Percentiles rank a stretch among this genome's conserved stretches.
These are phyloP conservation scores for Tremella mesenterica DNA, from an alignment of 768 basidiomycete genomes.

Conservation along the genomic window DNA sequence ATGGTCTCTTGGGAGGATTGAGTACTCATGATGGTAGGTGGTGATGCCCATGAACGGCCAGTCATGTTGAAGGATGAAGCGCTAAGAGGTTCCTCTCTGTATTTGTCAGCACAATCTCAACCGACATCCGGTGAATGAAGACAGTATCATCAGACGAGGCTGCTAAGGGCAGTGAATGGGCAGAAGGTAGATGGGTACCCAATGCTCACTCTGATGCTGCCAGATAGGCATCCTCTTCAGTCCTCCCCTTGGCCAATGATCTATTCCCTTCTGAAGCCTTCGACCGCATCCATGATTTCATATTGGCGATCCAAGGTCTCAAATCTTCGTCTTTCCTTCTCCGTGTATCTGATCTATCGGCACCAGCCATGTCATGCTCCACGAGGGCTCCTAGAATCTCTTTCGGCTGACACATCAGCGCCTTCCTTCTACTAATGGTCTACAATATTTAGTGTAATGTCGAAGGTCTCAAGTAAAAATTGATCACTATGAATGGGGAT, in stretches of 20 bases:
- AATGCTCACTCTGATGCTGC: slow-evolving; percentile 25
- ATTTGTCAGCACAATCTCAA: background rate
- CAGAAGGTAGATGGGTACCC: background rate
- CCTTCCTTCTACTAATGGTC: background rate
- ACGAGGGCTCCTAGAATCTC: slow-evolving; percentile 37
- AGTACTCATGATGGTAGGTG: slow-evolving; percentile 8
- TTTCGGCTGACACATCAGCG: slow-evolving; percentile 22
- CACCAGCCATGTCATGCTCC: slow-evolving; percentile 7
- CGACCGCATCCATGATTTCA: slow-evolving; percentile 69
- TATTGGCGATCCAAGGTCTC: slow-evolving; percentile 60
- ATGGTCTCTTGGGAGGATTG: slow-evolving; percentile 25
- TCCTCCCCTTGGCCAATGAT: slow-evolving; percentile 15
- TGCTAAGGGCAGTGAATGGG: no score
- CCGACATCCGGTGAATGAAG: no score
- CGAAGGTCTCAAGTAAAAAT: no score
- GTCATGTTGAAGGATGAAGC: slow-evolving; percentile 6
- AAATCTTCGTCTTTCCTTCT: slow-evolving; percentile 49
- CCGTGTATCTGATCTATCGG: background rate
- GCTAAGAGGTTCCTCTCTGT: slow-evolving; percentile 18
- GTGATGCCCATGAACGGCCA: slow-evolving; percentile 8
- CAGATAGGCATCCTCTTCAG: slow-evolving; percentile 12
- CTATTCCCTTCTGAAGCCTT: slow-evolving; percentile 32
- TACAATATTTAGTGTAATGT: background rate
- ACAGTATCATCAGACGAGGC: no score
- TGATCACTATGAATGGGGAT: no score